Base-by-base conservation (phyloP, 192 early-diverging fungal genomes). In the Geranomyces michiganensis region DNA sequence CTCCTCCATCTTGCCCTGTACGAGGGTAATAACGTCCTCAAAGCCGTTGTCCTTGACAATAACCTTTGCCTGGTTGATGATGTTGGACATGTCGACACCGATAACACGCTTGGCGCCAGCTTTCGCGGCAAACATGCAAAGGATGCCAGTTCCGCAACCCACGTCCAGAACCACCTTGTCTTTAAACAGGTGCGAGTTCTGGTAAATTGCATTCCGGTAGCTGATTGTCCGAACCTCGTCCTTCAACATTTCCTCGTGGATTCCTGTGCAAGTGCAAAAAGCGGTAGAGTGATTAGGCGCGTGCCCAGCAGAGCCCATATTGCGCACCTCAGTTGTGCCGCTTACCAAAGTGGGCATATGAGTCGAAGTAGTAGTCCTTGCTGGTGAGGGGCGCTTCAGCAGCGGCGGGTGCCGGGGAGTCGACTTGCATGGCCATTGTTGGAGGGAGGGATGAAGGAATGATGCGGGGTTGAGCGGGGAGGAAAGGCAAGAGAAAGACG, bases 71-170 rank as follows among this genome's bases (percentile, higher is more conserved):
- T 96, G 91, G 73, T 93, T 88, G 80, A 99, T 97, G 78, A 99
- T 99, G 79, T 95, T 93, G 67, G 90, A 92, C 93, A 96, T 98
- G 76, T 99, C 97, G 46, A 96, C 94, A 69, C 93, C 94, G 79
- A 93, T 92, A 36, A 96, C 94, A 65, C 89, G 85, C 82, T 93
- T 92, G 45, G 97, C 97, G 19, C 97, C 97, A 53, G 96, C 93
- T 79, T 93, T 95, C n/a, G 97, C 94, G 19, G 97, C 97, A 85
- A 99, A 99, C 96, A 99, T 97, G 76, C 91, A 94, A 48, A 98
- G 84, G 71, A 98, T 98, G 68, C 97, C 95, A 26, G 97, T 99
- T 70, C 97, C 97, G 76, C 97, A 98, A 45, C 97, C 97, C n/a
- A 99, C 95, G 77, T 99, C 97, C 44, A 99, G 83, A 22, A 99